These are phyloP conservation scores for Emericellopsis atlantica DNA, from an alignment of 2,329 filamentous ascomycete species.

Conservation along the genomic window DNA sequence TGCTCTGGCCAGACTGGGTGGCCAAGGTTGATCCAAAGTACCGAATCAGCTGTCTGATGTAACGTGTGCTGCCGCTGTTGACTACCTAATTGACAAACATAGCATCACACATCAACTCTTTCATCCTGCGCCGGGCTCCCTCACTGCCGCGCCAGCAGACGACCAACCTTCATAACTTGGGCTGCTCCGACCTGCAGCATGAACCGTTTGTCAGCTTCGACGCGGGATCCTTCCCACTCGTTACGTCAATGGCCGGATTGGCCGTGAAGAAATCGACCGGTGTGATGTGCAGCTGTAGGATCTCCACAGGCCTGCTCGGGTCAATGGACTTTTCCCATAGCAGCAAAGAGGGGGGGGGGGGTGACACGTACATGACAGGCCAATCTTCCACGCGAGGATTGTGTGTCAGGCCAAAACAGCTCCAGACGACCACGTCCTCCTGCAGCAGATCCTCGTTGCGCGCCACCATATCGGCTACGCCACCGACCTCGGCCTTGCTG, in stretches of 20 bases:
- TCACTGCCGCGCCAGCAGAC: no score
- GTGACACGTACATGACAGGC: constrained; percentile 36
- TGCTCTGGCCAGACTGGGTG: no score
- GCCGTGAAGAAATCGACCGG: constrained; percentile 31
- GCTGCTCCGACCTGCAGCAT: no score
- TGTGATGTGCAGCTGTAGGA: constrained; percentile 30
- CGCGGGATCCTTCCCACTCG: constrained; percentile 3
- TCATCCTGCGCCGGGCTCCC: no score
- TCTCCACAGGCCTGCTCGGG: constrained; percentile 29
- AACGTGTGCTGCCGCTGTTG: no score
- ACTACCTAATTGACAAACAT: no score
- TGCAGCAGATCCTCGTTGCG: constrained; percentile 11
- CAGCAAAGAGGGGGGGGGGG: not conserved
- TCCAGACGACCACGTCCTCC: constrained; percentile 28
- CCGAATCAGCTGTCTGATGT: no score
- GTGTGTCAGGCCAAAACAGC: constrained; percentile 34
- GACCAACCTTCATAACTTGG: no score
- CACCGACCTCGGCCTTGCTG: constrained; percentile 26
- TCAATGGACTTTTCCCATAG: no score
- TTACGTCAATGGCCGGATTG: constrained; percentile 31
- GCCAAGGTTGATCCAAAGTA: no score
- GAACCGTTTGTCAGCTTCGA: no score
- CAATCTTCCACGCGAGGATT: constrained; percentile 35
- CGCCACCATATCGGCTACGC: constrained; percentile 31
- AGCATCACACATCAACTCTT: no score